Evolutionary conservation across 257 asterid genomes (phyloP), one percentile per base, ranked within the genome.

Genomic region (Capsicum baccatum): DNA sequence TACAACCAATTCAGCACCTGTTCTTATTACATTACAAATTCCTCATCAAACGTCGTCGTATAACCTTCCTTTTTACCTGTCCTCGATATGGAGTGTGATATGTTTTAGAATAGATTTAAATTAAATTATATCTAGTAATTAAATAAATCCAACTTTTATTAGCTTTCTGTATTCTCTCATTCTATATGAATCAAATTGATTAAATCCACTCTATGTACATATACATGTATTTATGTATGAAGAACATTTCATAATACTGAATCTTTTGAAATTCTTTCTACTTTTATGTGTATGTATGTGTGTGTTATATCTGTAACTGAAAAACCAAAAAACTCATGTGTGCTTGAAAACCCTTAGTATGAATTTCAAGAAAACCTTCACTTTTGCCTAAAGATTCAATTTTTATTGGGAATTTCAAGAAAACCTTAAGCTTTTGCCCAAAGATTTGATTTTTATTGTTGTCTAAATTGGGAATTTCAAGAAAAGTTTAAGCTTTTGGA

Each of bases 281-380:
- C 55, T 52, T 48, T 26, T 4, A 35, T 63, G 47, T 66, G 73
- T 63, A 21, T 66, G 44, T 48, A 12, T 19, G 7, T 13, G 48
- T 26, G 44, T 39, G 5, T 39, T 3, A 33, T 56, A 76, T 52
- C 63, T 52, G 81, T 78, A 52, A 54, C 64, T 78, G 80, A 69
- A 44, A 74, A 50, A 21, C 60, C 39, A 44, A 74, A 50, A 6
- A n/a, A 6, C 19, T 71, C 79, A 47, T 5, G 7, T 71, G 62
- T 14, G 17, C 35, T 33, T 78, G 33, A 54, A 52, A 78, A 78
- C 82, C 82, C 82, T 78, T 54, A 78, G 64, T 54, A 54, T 12
- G 44, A 48, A 71, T 44, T 47, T 71, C 37, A 47, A 47, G 58
- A 47, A 71, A 71, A 5, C 2, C 55, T 69, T 39, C 10, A 6